Percentiles rank a stretch among this genome's conserved stretches.
These are phyloP conservation scores for Coffea eugenioides DNA, from an alignment of 257 asterid genomes.

Conservation along the genomic window DNA sequence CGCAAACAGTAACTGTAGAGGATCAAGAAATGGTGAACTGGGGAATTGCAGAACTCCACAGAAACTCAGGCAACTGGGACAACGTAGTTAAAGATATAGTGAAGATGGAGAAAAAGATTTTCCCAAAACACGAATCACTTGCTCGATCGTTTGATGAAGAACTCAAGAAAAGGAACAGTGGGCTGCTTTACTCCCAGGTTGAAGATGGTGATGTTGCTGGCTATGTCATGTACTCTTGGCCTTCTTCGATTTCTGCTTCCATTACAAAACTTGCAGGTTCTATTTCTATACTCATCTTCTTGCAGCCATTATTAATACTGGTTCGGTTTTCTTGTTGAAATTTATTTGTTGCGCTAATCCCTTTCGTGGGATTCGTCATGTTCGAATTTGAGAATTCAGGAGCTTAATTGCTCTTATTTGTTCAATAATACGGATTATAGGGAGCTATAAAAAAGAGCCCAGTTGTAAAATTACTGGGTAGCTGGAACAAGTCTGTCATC, in stretches of 20 bases:
- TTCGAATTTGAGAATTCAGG: neutral
- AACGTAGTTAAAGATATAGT: conserved; percentile 61
- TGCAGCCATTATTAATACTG: neutral
- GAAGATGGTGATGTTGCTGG: conserved; percentile 69
- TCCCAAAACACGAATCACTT: conserved; percentile 91
- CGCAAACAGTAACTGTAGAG: neutral
- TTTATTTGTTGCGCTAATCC: neutral
- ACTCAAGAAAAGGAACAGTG: conserved; percentile 62
- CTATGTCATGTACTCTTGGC: conserved; percentile 83
- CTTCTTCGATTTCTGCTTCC: conserved; percentile 71
- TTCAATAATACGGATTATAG: neutral
- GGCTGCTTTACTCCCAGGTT: conserved; percentile 47
- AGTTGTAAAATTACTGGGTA: neutral
- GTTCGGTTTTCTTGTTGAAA: neutral
- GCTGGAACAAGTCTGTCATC: neutral
- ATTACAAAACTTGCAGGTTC: conserved; percentile 88
- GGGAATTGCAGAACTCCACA: conserved; percentile 49
- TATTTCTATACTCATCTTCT: neutral
- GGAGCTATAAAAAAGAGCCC: neutral
- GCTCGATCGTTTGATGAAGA: conserved; percentile 70
- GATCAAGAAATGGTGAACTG: conserved; percentile 21
- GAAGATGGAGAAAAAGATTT: conserved; percentile 71
- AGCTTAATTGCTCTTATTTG: neutral
- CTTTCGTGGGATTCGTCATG: neutral
- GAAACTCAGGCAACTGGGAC: conserved; percentile 46